These are phyloP conservation scores for Phytophthora crassamura DNA, from an alignment of 352 stramenopile genomes.

Conservation along the genomic window DNA sequence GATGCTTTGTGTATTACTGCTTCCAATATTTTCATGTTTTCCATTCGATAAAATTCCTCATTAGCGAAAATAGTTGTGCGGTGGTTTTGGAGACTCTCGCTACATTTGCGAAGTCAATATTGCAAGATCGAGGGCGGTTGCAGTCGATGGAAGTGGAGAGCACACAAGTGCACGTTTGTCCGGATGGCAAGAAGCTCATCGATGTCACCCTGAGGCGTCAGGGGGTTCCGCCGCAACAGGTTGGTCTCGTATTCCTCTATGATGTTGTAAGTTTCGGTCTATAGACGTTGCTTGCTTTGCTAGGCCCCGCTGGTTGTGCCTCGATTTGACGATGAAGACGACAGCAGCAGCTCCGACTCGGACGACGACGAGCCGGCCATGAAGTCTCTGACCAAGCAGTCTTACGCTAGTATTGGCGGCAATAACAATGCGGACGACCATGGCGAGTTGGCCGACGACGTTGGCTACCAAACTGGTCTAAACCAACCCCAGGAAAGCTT, in stretches of 20 bases:
- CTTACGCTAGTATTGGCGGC: neutral
- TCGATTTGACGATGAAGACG: constrained; percentile 74
- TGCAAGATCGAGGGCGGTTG: neutral
- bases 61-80: too few relatives aligned
- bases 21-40: too few relatives aligned
- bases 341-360: constrained; percentile 56
- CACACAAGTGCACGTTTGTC: constrained; percentile 43
- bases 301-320: constrained; percentile 63
- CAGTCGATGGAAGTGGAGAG: constrained; percentile 59
- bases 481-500: constrained; percentile 12
- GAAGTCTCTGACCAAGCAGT: neutral
- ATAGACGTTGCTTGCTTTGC: neutral
- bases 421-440: constrained; percentile 39
- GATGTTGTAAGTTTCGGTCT: too few relatives aligned
- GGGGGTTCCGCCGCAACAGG: constrained; percentile 16
- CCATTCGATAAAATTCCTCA: too few relatives aligned
- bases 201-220: constrained; percentile 56
- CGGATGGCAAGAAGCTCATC: constrained; percentile 62
- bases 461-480: neutral
- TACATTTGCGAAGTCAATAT: too few relatives aligned
- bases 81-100: too few relatives aligned
- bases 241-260: neutral
- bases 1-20: constrained; percentile 12
- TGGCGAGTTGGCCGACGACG: constrained; percentile 22
- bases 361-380: constrained; percentile 32